Evolutionary conservation across 768 basidiomycete species (phyloP).

Genomic region (Udeniomyces megalosporus): DNA sequence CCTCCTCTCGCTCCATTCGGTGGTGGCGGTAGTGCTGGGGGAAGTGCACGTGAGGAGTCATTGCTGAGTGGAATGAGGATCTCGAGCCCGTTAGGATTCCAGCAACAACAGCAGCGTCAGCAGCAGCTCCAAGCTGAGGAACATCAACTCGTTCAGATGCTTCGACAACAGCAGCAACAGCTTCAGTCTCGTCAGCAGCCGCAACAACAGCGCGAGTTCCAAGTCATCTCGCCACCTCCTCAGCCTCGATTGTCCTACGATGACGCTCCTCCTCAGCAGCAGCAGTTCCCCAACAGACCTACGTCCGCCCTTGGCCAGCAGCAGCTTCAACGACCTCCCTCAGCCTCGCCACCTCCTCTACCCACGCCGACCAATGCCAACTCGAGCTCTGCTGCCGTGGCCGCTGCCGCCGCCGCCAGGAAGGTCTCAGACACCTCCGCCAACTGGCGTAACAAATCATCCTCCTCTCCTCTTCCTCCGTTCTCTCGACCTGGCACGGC

Average conservation of each 20-base stretch:
- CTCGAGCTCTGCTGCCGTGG: neutral
- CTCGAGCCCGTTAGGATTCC: neutral
- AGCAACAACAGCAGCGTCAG: neutral
- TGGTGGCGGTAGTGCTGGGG: neutral
- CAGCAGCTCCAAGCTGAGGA: neutral
- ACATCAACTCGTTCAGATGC: too few relatives aligned
- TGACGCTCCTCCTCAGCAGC: neutral
- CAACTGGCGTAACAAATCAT: neutral
- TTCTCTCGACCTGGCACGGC: neutral
- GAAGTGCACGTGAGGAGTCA: neutral
- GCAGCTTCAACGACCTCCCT: neutral
- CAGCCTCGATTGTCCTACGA: neutral
- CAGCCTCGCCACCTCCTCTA: neutral
- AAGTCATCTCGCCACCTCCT: too few relatives aligned
- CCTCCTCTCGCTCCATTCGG: too few relatives aligned
- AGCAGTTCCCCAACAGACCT: neutral
- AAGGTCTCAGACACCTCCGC: conserved; percentile 2
- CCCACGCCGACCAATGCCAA: too few relatives aligned
- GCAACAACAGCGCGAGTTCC: too few relatives aligned
- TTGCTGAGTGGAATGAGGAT: neutral
- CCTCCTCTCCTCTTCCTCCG: neutral
- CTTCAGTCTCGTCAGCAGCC: neutral
- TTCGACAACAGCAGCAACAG: neutral
- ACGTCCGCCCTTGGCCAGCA: neutral
- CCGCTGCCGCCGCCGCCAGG: neutral